These are phyloP conservation scores for Ogataea populi-albae DNA, from an alignment of 805 yeast genomes.

Conservation along the genomic window DNA sequence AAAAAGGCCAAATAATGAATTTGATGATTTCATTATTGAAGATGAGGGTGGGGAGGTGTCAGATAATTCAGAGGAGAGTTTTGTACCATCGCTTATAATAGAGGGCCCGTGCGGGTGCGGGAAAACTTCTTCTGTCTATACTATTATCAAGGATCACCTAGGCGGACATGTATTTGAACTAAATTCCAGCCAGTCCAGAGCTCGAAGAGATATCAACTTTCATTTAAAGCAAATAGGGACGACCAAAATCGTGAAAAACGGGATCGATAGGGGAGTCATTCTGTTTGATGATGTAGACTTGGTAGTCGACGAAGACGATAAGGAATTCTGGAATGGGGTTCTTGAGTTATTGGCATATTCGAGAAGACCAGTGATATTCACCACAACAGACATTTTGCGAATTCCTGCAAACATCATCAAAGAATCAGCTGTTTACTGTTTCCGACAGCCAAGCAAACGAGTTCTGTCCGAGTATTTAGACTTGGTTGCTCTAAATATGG, in stretches of 20 bases:
- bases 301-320: constrained; percentile 70
- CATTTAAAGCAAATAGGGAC: constrained; percentile 77
- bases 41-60: constrained; percentile 25
- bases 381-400: constrained; percentile 25
- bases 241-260: constrained; percentile 68
- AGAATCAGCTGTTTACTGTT: constrained; percentile 28
- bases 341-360: constrained; percentile 50
- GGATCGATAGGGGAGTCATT: constrained; percentile 54
- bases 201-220: constrained; percentile 65
- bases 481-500: constrained; percentile 26
- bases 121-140: constrained; percentile 70
- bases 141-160: constrained; percentile 55
- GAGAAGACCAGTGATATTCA: constrained; percentile 34
- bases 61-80: constrained; percentile 32
- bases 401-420: constrained; percentile 30
- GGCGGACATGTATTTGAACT: constrained; percentile 78
- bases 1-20: constrained; percentile 19
- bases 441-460: constrained; percentile 9
- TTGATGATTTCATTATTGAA: constrained; percentile 40
- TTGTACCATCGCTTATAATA: constrained; percentile 62
- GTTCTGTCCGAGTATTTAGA: constrained; percentile 24
- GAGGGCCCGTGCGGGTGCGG: constrained; percentile 76
- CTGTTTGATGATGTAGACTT: constrained; percentile 85
- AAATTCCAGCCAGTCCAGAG: constrained; percentile 69
- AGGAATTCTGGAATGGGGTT: constrained; percentile 74